Base-by-base conservation (phyloP, 805 yeast species). In the Candida yuanshanica region DNA sequence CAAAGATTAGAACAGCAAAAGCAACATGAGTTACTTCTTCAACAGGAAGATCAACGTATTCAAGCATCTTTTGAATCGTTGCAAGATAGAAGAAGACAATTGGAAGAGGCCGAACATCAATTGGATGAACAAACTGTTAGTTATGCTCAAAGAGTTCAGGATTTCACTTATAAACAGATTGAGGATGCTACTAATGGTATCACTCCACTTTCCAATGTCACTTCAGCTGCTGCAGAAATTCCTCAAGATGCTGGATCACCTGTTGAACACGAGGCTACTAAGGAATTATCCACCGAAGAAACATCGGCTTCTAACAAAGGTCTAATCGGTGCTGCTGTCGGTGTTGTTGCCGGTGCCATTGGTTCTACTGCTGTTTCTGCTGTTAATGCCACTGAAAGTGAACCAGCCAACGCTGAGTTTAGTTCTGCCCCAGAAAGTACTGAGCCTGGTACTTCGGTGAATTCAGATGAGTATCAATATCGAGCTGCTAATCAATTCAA, bases 91-190 rank as follows among this genome's bases (percentile, higher is more conserved):
- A 63, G 65, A 43, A 52, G 53, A 33, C 58, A 62, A 33, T 56
- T 70, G 21, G 68, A 62, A 21, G 60, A 55, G 24, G 69, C 72
- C 13, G 66, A 66, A 42, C 60, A 58, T 20, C 72, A 69, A 17
- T 51, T 69, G 16, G 65, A 66, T 23, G 58, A 58, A 32, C 68
- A 64, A 37, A 65, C 66, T 37, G 52, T 52, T 29, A 60, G 55
- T 17, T 66, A 66, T 43, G 69, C 72, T 20, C 54, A 60, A 36
- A 63, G 63, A 41, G 59, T 63, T 14, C 70, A 66, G 46, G 64
- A 60, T 11, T 57, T 65, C 37, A 56, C 71, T 7, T 68, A 63
- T 36, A 63, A 60, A 42, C 68, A 68, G 48, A 61, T 64, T 50
- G 59, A 59, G 9, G 65, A 59, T 43, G 59, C 65, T 16, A 50